Base-by-base conservation (phyloP, 306 rosid species). In the Carpinus viminea region DNA sequence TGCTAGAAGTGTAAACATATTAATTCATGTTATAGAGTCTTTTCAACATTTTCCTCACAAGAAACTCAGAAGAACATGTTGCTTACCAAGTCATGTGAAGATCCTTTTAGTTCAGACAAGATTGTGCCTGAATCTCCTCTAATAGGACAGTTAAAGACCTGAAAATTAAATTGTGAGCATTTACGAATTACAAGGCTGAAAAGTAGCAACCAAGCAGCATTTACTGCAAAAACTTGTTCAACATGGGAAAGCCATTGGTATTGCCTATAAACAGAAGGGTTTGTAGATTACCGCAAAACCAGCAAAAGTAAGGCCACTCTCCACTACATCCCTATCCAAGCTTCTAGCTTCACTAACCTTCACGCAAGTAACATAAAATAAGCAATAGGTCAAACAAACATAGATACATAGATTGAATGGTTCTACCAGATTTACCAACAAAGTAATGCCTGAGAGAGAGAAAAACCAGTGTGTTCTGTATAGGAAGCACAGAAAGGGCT, bases 261-360 rank as follows among this genome's bases (percentile, higher is more conserved):
- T 12, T 21, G 15, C 65, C 36, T 55, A 59, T 59, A 57, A 68
- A 81, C 15, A n/a, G 65, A 69, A 69, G 60, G 13, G 74, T 80
- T 54, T 51, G 45, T 55, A 41, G 53, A 48, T 89, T 90, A 95
- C 99, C 91, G 94, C 99, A 90, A 95, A 95, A 80, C 99, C 99
- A 45, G 98, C 90, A 82, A 95, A 95, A 69, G 83, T 90, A 75
- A 95, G 97, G 70, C 86, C 90, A 77, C 75, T 95, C 91, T 95
- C 99, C 80, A 91, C 99, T n/a, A 74, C 50, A 78, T 93, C 99
- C 91, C 99, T 91, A 68, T 95, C 99, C 97, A 95, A 76, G 93
- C 92, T 86, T 90, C 99, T 89, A 74, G 98, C 99, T 93, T 93
- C 99, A 84, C 98, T 91, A 86, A 95, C 98, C 99, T 95, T 88